phyloP scores from a whole-genome alignment of 2,329 filamentous ascomycete genomes.

The Emergomyces orientalis region DNA sequence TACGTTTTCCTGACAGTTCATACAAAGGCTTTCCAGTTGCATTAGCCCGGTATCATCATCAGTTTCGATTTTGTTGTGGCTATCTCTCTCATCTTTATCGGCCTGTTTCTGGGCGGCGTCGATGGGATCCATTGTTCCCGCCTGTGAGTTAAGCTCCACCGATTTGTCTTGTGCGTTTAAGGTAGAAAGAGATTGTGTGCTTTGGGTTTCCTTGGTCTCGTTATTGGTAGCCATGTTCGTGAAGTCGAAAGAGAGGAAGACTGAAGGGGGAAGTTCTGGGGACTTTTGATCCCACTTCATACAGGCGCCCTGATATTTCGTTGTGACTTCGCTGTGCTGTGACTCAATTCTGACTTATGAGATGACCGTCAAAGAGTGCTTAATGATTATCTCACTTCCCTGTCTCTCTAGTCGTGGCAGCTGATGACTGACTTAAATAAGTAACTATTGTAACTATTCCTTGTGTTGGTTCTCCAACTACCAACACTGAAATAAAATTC shows the following conservation, averaged over 20 bases:
- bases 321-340: no score
- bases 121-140: not conserved
- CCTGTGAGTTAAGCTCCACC: not conserved
- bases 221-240: not conserved
- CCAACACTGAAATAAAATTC: not conserved
- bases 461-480: not conserved
- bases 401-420: not conserved
- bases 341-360: not conserved
- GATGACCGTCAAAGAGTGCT: not conserved
- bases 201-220: not conserved
- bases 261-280: not conserved
- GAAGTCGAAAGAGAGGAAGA: not conserved
- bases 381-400: not conserved
- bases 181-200: not conserved
- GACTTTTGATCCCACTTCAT: not conserved
- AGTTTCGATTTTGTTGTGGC: constrained; percentile 22
- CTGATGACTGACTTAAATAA: not conserved
- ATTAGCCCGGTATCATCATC: constrained; percentile 37
- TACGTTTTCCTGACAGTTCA: constrained; percentile 77
- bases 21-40: constrained; percentile 62
- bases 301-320: not conserved
- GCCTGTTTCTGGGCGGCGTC: not conserved
- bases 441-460: not conserved
- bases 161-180: not conserved
- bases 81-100: not conserved